Evolutionary conservation across 768 basidiomycete species (phyloP), one percentile per base, ranked within the genome.

Genomic region (Pholiota molesta): DNA sequence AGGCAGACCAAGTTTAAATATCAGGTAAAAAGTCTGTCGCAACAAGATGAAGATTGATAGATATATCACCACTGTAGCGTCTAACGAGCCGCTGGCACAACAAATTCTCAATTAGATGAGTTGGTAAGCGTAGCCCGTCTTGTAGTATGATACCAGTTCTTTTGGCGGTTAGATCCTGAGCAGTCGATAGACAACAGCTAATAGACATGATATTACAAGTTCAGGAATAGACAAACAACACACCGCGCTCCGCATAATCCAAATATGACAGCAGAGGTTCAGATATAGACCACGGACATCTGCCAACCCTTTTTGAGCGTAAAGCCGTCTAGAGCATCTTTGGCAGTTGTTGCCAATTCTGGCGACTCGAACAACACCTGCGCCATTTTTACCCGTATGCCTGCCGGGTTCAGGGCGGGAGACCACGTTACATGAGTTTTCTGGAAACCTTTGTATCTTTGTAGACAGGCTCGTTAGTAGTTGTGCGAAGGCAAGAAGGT

Each of bases 361-460:
- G 87, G 76, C 3, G 85, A 84, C 68, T 94, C 92, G 75, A 91
- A 98, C 26, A 84, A 72, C 21, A 91, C 89, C 68, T 92, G 86
- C 10, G 92, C 93, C 77, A 92, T 85, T 76, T 95, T 96, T 47
- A 88, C 84, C 66, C 83, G 84, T 59, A 80, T 82, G 57, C 88
- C 88, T 13, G 80, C 76, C n/a, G 86, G 77, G 64, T 86, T 87
- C 59, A 90, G 83, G 60, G 84, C 85, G 35, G 88, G 87, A 51
- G 92, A 86, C 70, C 81, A 88, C 16, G 82, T 83, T 60, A 94
- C 87, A 35, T 87, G 84, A 10, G 90, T 85, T 17, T 84, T 80
- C 71, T 86, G 81, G 78, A 93, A 93, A 21, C 95, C 95, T 69
- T 89, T 84, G 72, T 95, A 94, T 73, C 95, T 97, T 73, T 39